phyloP scores from a whole-genome alignment of 192 early-diverging fungal genomes.

The Funneliformis geosporum region DNA sequence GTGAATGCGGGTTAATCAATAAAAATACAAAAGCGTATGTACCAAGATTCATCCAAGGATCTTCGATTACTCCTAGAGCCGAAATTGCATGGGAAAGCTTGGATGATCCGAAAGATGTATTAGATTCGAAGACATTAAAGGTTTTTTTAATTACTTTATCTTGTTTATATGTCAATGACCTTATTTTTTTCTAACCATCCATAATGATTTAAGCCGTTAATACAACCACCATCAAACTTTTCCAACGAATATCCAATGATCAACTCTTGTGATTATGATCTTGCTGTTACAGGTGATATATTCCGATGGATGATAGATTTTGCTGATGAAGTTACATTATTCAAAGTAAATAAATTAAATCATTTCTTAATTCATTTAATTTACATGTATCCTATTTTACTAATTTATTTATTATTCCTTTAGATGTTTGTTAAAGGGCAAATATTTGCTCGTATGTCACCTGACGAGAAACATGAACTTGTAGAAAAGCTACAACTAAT shows the following conservation, averaged over 20 bases:
- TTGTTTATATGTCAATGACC: neutral
- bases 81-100: slow-evolving; percentile 74
- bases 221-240: slow-evolving; percentile 15
- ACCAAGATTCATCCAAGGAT: slow-evolving; percentile 65
- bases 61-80: slow-evolving; percentile 52
- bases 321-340: slow-evolving; percentile 37
- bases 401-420: slow-evolving; percentile 37
- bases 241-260: slow-evolving; percentile 40
- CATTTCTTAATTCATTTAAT: neutral
- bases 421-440: slow-evolving; percentile 89
- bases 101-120: slow-evolving; percentile 44
- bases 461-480: slow-evolving; percentile 95
- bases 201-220: neutral
- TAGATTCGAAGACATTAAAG: slow-evolving; percentile 51
- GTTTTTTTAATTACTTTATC: slow-evolving; percentile 27
- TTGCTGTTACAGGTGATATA: slow-evolving; percentile 95
- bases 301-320: slow-evolving; percentile 94
- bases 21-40: slow-evolving; percentile 73
- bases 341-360: neutral
- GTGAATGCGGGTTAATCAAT: slow-evolving; percentile 90
- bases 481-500: slow-evolving; percentile 87
- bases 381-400: neutral
- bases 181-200: slow-evolving; percentile 8
- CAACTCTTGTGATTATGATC: slow-evolving; percentile 58
- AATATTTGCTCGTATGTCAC: slow-evolving; percentile 97